phyloP scores from a whole-genome alignment of 164 flowering plant species.

The Dillenia turbinata region DNA sequence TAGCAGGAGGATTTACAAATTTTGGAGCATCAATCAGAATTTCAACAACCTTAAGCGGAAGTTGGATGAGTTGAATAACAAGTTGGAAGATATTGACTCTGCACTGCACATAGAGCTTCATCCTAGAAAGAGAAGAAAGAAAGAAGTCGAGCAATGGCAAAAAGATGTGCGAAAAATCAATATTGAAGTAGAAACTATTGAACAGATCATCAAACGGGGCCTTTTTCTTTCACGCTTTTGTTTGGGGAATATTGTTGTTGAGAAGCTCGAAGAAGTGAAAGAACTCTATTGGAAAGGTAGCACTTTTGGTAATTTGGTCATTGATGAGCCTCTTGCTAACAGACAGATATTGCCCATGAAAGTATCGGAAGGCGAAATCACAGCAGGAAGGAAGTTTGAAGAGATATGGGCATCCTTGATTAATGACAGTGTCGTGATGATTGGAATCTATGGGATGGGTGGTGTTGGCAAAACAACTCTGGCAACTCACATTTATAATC shows the following conservation, averaged over 20 bases:
- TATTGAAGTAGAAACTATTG: background rate
- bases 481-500: slow-evolving; percentile 5
- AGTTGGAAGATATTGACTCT: background rate
- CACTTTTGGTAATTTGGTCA: background rate
- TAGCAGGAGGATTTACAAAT: too few species aligned
- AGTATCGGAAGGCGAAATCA: background rate
- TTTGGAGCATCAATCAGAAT: too few species aligned
- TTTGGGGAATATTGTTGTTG: background rate
- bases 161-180: background rate
- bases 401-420: slow-evolving; percentile 4
- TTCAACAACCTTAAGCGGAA: too few species aligned
- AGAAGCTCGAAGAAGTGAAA: slow-evolving; percentile 3
- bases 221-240: background rate
- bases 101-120: background rate
- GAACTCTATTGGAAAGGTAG: slow-evolving; percentile 4
- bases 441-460: slow-evolving; percentile 19
- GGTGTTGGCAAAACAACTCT: slow-evolving; percentile 18
- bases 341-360: background rate
- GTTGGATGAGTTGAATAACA: too few species aligned
- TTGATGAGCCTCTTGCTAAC: background rate
- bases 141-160: slow-evolving; percentile 9
- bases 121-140: slow-evolving; percentile 2
- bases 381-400: background rate
- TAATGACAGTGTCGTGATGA: background rate
- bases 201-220: background rate